A percentile compares a stretch with the other conserved stretches of the same genome.
Conservation (phyloP, 2,329 filamentous ascomycete species). For the Xenoacremonium recifei region DNA sequence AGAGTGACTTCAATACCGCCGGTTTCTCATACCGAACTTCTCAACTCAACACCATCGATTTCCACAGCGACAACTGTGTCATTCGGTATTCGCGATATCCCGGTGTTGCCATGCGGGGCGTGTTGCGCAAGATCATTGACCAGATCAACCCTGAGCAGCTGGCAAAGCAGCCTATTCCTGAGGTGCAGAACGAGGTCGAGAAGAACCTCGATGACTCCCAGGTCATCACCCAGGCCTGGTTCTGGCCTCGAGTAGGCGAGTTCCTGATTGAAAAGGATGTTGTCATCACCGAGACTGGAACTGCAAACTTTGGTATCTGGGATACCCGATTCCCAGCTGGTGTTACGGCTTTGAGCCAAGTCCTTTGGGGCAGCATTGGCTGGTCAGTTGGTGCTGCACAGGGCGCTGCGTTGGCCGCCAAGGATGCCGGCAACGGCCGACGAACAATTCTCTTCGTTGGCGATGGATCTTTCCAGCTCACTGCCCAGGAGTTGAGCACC, state of each 20-base stretch:
- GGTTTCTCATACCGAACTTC: conserved; percentile 80
- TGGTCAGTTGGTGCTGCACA: conserved; percentile 60
- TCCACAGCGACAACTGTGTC: conserved; percentile 71
- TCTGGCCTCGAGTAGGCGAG: conserved; percentile 75
- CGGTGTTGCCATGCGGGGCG: conserved; percentile 72
- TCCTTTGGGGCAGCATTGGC: conserved; percentile 68
- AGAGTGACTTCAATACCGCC: conserved; percentile 79
- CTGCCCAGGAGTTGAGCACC: conserved; percentile 78
- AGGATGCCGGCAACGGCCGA: conserved; percentile 57
- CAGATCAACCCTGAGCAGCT: conserved; percentile 58
- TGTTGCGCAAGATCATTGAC: conserved; percentile 68
- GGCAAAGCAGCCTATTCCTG: conserved; percentile 51
- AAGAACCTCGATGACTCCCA: conserved; percentile 38
- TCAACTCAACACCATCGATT: conserved; percentile 75
- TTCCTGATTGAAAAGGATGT: conserved; percentile 74
- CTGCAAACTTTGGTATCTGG: conserved; percentile 84
- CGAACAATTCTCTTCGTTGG: conserved; percentile 85
- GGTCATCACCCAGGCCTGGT: conserved; percentile 66
- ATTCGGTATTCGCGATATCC: conserved; percentile 80
- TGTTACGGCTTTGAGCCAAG: conserved; percentile 80
- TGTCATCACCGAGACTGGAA: conserved; percentile 84
- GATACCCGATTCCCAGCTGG: conserved; percentile 74
- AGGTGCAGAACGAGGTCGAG: conserved; percentile 50
- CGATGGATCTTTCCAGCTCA: conserved; percentile 84
- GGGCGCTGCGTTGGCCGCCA: conserved; percentile 70